Base-by-base conservation (phyloP, 208 protist species). In the Wallacemonas sp. region DNA sequence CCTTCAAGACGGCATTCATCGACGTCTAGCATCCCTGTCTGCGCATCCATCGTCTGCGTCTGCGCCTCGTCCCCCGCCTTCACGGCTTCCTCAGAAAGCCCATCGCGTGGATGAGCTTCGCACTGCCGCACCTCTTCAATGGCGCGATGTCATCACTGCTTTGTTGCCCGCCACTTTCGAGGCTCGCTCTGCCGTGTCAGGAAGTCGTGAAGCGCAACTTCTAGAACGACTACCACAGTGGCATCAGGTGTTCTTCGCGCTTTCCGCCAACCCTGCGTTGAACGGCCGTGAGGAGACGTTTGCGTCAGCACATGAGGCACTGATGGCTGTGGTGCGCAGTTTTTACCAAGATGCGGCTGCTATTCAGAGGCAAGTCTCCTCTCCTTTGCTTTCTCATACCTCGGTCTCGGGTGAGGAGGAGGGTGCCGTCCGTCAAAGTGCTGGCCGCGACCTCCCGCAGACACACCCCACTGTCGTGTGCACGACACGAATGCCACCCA, bases 191-290 rank as follows among this genome's bases (percentile, higher is more conserved):
- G n/a, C n/a, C n/a, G n/a, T n/a, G n/a, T n/a, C n/a, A n/a, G n/a
- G n/a, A n/a, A n/a, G n/a, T n/a, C n/a, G n/a, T 42, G 54, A 27
- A 19, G 53, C 6, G 62, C 65, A 45, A 17, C 26, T 51, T 14
- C 54, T 62, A 19, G 70, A 42, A 4, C 46, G 58, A 22, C 39
- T 82, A 8, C 68, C 63, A 19, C 45, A 66, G 42, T 82, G 77
- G 77, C 77, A 82, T 24, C 66, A 82, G 24, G 54, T 75, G 14
- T 67, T 82, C 53, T 82, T 79, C 60, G 66, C 77, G 27, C 33
- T 82, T 2, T 34, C 64, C 9, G 33, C 62, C n/a, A 77, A 82
- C 54, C 53, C 67, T n/a, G 65, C 68, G 12, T 62, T 82, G 54
- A 54, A 63, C 49, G 60, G 44, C 19, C 24, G 33, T 2, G 30